These are phyloP conservation scores for Pseudogymnoascus sp. DNA, from an alignment of 2,329 filamentous ascomycete species.

Conservation along the genomic window DNA sequence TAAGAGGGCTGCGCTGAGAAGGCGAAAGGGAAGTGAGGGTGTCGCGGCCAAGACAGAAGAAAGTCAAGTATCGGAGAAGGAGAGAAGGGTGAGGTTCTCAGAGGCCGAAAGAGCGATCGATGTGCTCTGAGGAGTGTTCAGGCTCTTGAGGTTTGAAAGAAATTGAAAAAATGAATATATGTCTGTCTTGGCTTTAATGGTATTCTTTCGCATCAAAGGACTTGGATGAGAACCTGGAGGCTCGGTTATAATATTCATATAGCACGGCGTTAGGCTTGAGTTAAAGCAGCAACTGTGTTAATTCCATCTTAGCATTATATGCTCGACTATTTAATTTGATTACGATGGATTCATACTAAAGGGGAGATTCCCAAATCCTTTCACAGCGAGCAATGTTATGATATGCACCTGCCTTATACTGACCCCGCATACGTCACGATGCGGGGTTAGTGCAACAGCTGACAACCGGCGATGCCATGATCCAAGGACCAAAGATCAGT, in stretches of 20 bases:
- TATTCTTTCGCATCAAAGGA: background rate
- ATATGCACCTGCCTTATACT: background rate
- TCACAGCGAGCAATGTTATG: background rate
- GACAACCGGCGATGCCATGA: background rate
- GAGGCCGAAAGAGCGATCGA: constrained; percentile 16
- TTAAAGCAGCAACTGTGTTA: background rate
- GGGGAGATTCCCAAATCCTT: background rate
- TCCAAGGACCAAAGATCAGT: background rate
- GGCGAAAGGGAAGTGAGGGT: constrained; percentile 17
- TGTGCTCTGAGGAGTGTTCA: background rate
- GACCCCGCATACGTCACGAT: constrained; percentile 2
- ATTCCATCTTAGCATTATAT: background rate
- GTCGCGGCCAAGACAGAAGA: constrained; percentile 12
- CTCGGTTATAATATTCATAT: background rate
- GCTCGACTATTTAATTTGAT: background rate
- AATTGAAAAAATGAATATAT: background rate
- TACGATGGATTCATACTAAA: background rate
- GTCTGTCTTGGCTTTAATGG: background rate
- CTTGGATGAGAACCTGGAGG: background rate
- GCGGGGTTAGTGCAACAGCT: background rate
- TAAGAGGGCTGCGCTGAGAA: constrained; percentile 45
- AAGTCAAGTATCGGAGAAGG: constrained; percentile 19
- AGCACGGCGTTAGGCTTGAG: background rate
- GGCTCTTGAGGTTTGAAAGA: background rate
- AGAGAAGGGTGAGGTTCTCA: constrained; percentile 25